Evolutionary conservation across 108 stramenopile genomes (phyloP).

Genomic region (Cyclostephanos invisitatus): DNA sequence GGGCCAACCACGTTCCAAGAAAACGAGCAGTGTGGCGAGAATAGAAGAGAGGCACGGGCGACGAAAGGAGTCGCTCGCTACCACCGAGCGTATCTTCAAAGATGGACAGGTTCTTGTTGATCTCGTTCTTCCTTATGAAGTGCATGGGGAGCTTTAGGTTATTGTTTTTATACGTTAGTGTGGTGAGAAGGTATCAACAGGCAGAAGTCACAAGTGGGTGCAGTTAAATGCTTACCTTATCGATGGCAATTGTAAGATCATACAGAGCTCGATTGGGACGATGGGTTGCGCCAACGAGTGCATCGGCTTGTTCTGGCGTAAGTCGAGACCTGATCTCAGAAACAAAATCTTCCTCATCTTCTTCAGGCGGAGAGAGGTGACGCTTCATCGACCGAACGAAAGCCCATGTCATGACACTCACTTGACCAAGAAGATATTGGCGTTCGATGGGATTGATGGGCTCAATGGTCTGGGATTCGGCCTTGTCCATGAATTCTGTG

Average conservation of each 20-base stretch:
- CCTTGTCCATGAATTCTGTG: conserved; percentile 33
- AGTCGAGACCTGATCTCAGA: conserved; percentile 52
- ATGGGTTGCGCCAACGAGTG: conserved; percentile 57
- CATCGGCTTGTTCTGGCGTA: conserved; percentile 52
- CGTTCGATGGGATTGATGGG: conserved; percentile 34
- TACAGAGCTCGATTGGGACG: conserved; percentile 69
- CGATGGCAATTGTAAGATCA: conserved; percentile 62
- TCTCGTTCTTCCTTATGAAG: conserved; percentile 59
- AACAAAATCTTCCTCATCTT: conserved; percentile 59
- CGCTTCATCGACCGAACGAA: conserved; percentile 69
- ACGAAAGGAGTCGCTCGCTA: conserved; percentile 55
- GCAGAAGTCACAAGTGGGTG: background rate
- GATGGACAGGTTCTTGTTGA: conserved; percentile 58
- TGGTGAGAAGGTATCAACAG: background rate
- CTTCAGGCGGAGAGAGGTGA: conserved; percentile 55
- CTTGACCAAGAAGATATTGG: conserved; percentile 42
- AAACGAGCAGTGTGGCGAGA: conserved; percentile 70
- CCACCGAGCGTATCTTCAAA: conserved; percentile 67
- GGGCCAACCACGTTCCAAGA: conserved; percentile 59
- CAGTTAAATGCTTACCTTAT: conserved; percentile 8
- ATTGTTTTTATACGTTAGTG: background rate
- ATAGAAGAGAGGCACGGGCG: conserved; percentile 69
- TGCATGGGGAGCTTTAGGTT: conserved; percentile 61
- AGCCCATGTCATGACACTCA: conserved; percentile 61
- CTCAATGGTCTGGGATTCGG: background rate